Evolutionary conservation across 2,329 filamentous ascomycete genomes (phyloP), one percentile per base, ranked within the genome.

Genomic region (Pyricularia pennisetigena): DNA sequence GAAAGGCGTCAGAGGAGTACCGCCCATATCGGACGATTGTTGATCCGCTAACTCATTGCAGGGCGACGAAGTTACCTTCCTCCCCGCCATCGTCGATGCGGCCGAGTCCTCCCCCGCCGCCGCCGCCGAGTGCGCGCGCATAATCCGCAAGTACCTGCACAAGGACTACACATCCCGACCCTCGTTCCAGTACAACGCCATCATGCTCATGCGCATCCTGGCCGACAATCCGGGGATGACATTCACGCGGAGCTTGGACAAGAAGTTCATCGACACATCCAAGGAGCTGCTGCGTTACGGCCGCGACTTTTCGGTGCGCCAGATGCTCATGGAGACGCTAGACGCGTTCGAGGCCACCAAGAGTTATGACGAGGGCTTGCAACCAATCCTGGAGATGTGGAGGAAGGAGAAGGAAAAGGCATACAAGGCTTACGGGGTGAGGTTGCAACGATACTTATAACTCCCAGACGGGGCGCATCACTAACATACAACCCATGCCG

Each of bases 121-220:
- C 6, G 94, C 94, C 28, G 88, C 89, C 71, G 91, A 94, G 74
- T 92, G 92, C 73, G 93, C 93, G 66, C 82, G 86, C 72, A 83
- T 90, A 72, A 92, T 98, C 75, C 90, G 92, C 76, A 94, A 92
- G 77, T 94, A 90, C 77, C 82, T 99, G 69, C 85, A 87, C 73
- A 90, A 88, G 72, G 90, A 94, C 64, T 88, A 92, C 78, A 87
- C 79, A 73, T 76, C 78, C 29, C 82, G 81, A 64, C 82, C 92
- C 10, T 88, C 91, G 73, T 88, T 89, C 72, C 94, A 98, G 78
- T 98, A 97, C 84, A 97, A 98, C 80, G 90, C 93, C 71, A 88
- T 98, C 74, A 98, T 98, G 95, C 86, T 99, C 68, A 84, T 96
- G 72, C 90, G 94, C 70, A 99, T 99, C 74, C 82, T 99, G 72